Conservation (phyloP, 2,329 filamentous ascomycete genomes). For the Cytospora piceae region DNA sequence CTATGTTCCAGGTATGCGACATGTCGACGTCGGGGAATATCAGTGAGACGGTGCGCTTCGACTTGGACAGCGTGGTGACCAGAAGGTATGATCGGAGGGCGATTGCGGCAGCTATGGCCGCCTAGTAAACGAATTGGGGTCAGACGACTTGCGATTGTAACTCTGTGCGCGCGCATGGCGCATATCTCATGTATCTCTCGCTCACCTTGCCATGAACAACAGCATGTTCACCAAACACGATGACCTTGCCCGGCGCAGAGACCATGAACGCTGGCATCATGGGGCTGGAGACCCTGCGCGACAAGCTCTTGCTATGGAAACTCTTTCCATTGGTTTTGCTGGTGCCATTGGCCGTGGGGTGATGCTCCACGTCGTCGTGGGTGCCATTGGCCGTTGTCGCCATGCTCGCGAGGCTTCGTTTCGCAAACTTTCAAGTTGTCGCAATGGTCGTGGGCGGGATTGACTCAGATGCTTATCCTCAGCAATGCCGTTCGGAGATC, state of each 20-base stretch:
- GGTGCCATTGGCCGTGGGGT: slow-evolving; percentile 40
- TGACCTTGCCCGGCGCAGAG: slow-evolving; percentile 96
- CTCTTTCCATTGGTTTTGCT: slow-evolving; percentile 29
- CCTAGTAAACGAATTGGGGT: slow-evolving; percentile 48
- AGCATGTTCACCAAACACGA: slow-evolving; percentile 96
- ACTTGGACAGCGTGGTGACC: slow-evolving; percentile 92
- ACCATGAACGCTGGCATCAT: slow-evolving; percentile 95
- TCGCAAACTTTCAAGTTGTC: neutral
- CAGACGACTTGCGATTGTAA: slow-evolving; percentile 21
- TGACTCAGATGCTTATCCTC: neutral
- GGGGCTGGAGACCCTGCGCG: slow-evolving; percentile 63
- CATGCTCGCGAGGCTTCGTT: neutral
- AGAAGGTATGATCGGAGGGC: slow-evolving; percentile 95
- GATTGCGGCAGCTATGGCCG: slow-evolving; percentile 92
- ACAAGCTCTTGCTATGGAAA: slow-evolving; percentile 44
- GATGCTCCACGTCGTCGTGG: slow-evolving; percentile 36
- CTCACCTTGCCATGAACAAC: slow-evolving; percentile 93
- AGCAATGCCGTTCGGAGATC: neutral
- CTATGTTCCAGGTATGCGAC: slow-evolving; percentile 91
- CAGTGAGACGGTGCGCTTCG: slow-evolving; percentile 82
- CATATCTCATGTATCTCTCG: neutral
- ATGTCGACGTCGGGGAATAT: slow-evolving; percentile 91
- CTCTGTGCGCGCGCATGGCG: slow-evolving; percentile 10
- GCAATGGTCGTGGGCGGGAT: neutral
- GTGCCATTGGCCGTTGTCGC: slow-evolving; percentile 35